Base-by-base conservation (phyloP, 1,284 basidiomycete species). In the Serendipita sp. region DNA sequence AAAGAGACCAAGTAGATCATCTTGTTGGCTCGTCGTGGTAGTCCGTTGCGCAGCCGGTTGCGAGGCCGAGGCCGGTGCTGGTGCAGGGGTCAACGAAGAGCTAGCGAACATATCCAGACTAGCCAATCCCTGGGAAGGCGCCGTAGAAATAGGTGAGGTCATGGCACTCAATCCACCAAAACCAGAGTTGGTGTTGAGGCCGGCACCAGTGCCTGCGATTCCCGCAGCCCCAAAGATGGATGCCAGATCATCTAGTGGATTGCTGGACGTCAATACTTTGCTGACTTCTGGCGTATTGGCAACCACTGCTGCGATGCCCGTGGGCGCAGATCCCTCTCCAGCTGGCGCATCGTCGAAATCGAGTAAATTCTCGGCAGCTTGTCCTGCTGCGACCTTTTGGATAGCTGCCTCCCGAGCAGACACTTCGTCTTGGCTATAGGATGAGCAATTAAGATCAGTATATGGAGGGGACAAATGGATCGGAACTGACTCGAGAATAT, bases 301-400 rank as follows among this genome's bases (percentile, higher is more conserved):
- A n/a, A 86, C 72, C 0, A 87, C 88, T 3, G 88, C 86, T 8
- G 86, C 87, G 38, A 89, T 77, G 1, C 85, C 87, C 3, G 83
- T 84, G 3, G 85, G 82, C 66, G 82, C 81, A 30, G 66, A 60
- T 22, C 79, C 80, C 17, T 85, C 81, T 61, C 75, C 71, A 1
- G 79, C 76, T 1, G 84, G 80, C 12, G 80, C 80, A 67, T 91
- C 88, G 72, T 91, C 89, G 73, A 95, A 92, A 76, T 95, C 92
- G 67, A 95, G 85, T n/a, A 95, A 76, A 72, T 96, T 96, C 74
- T 97, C 93, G 8, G 92, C 84, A 73, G 93, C 88, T 73, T 93
- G 90, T 15, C 93, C 93, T 2, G 85, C 84, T 34, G 83, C 91
- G 38, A 96, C 88, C 0, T 91, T 93, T 69, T 93, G 87, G 6